Evolutionary conservation across 139 green algal species (phyloP), one percentile per base, ranked within the genome.

Genomic region (Haematococcus lacustris): DNA sequence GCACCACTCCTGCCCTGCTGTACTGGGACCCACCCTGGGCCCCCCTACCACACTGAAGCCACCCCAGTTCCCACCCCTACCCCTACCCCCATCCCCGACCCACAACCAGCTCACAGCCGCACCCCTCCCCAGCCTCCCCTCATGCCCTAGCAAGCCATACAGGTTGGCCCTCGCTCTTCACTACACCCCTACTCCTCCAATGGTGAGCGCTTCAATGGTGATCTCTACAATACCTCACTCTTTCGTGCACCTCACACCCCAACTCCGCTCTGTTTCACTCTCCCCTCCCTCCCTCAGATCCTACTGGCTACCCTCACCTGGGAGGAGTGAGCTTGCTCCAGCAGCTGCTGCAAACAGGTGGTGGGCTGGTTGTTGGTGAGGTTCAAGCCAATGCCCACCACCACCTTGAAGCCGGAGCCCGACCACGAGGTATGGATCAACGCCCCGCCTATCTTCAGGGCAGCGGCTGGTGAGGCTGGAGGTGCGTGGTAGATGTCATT

Each of bases 401-500:
- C 78, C 7, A 96, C 76, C 35, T 86, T 74, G 73, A 98, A 97
- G 51, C 72, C 53, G 32, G 39, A 70, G 26, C 2, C 68, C 21
- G 71, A 85, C 70, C 70, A 98, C 1, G 85, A 88, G 37, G 88
- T 94, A 51, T 97, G 88, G 73, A 96, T 96, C 43, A 98, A 87
- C 2, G 97, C 84, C 61, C 94, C 94, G 0, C 89, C 94, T 17
- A 98, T 74, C 80, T 98, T 98, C 23, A 92, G 73, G 32, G 71
- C 73, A 0, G 59, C 5, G 7, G 33, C n/a, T 33, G 37, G 21
- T 32, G 9, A n/a, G 37, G 35, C 7, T 50, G 26, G n/a, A 9
- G 2, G 67, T n/a, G 4, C 37, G 38, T 67, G 78, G 81, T 98
- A 97, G 4, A 98, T 79, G 80, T 98, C 94, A 71, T 98, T 98